Base-by-base conservation (phyloP, 164 flowering plant species). In the Macadamia integrifolia region DNA sequence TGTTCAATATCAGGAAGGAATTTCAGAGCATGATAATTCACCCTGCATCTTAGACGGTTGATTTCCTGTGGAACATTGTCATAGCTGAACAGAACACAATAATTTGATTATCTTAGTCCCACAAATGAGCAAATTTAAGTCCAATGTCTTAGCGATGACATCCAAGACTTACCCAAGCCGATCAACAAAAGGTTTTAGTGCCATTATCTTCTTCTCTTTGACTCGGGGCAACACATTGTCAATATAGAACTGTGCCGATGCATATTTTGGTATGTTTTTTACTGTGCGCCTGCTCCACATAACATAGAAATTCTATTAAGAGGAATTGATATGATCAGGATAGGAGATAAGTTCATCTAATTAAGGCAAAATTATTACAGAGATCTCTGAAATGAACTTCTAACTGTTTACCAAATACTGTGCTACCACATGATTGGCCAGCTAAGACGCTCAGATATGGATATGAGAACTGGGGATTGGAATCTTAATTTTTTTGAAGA, bases 141-240 rank as follows among this genome's bases (percentile, higher is more conserved):
- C 9, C 42, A 13, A 23, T 43, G 58, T 40, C 9, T 49, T 30
- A 28, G 49, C 48, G 32, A 4, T 58, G 29, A 49, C 52, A 66
- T 56, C 10, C 17, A 73, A 7, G 42, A 75, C 88, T 81, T 81
- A 94, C 99, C 99, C 99, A 71, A 94, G 88, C 56, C 97, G 83
- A 72, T 92, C 99, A 72, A 94, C 99, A 90, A 94, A 94, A 71
- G 99, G 97, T 72, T 92, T 95, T 56, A 95, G 80, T 66, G 99
- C 88, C 99, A 95, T 95, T 76, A 92, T 92, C 85, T 89, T 95
- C 89, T 95, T 95, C 83, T 92, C 99, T 84, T 88, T 95, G 69
- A 95, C 75, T 17, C 99, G 90, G 64, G 99, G 99, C 56, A 95
- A 77, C 57, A 92, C 98, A 83, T 95, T 95, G 76, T 95, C 98